Evolutionary conservation across 2,329 filamentous ascomycete species (phyloP), one percentile per base, ranked within the genome.

Genomic region (Parastagonospora nodorum): DNA sequence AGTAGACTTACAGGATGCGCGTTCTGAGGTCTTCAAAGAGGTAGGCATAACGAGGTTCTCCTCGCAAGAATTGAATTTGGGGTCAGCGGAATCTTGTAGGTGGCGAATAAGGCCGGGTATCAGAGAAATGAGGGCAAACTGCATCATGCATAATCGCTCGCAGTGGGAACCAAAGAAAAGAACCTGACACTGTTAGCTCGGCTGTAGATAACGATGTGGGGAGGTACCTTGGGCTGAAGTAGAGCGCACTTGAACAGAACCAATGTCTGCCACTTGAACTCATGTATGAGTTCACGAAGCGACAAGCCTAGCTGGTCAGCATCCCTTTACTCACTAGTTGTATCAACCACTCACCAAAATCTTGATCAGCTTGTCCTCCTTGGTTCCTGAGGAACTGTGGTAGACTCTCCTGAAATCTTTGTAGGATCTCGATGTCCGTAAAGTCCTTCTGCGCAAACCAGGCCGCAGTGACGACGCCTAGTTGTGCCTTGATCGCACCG

Each of bases 401-500:
- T 53, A 99, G 78, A 64, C 90, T 95, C 74, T 96, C 93, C 72
- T 96, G 92, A 64, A 99, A 97, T 71, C 89, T 84, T 76, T 86
- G 82, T 60, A 99, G 77, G 62, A 99, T 97, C 71, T 97, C 93
- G 41, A 88, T 82, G 72, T 97, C 93, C 27, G 88, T 86, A 69
- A 99, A 99, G 71, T 97, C 91, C 57, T 82, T 88, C 79, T 99
- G 94, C 55, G 88, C 90, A 75, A 99, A 99, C 94, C 94, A 99
- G 19, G 93, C 93, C 63, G 87, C 89, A 4, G 93, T 97, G 12
- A 99, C 92, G 29, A 96, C 87, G 42, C 89, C 89, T 57, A 99
- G 78, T 60, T 94, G 88, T 75, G 97, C 90, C 65, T 93, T 87
- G 71, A 99, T 78, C 77, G 94, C 89, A 48, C 92, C 92, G 74